Evolutionary conservation across 805 yeast species (phyloP).

Genomic region (Cyberlindnera japonica): DNA sequence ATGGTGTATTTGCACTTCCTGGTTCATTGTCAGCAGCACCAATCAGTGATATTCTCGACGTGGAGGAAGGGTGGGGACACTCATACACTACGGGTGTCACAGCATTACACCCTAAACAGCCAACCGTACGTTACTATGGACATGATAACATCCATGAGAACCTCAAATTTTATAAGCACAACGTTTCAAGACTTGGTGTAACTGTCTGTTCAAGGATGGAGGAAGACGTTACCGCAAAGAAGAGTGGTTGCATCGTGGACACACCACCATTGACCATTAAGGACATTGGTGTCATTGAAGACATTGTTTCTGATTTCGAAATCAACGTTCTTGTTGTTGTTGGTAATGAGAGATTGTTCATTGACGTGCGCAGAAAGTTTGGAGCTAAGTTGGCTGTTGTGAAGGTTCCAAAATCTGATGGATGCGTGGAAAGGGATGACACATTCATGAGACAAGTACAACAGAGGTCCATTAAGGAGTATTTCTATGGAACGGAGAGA

Average conservation of each 20-base stretch:
- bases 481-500: conserved; percentile 76
- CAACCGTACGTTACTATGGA: conserved; percentile 80
- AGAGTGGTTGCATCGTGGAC: conserved; percentile 66
- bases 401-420: conserved; percentile 69
- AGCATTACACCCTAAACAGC: conserved; percentile 80
- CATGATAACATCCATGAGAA: conserved; percentile 57
- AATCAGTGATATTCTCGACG: conserved; percentile 73
- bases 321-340: conserved; percentile 59
- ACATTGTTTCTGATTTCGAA: conserved; percentile 55
- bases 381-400: conserved; percentile 37
- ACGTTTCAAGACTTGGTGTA: conserved; percentile 30
- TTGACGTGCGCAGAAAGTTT: conserved; percentile 56
- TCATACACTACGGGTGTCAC: conserved; percentile 74
- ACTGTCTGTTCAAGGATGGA: conserved; percentile 41
- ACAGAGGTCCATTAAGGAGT: conserved; percentile 75
- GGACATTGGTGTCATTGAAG: conserved; percentile 49
- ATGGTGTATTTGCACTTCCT: conserved; percentile 70
- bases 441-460: conserved; percentile 65
- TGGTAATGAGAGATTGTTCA: conserved; percentile 69
- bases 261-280: conserved; percentile 61
- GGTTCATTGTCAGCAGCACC: conserved; percentile 85
- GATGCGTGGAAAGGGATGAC: conserved; percentile 73
- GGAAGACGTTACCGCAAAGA: conserved; percentile 42
- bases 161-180: conserved; percentile 27
- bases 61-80: conserved; percentile 77